Evolutionary conservation across 805 yeast species (phyloP), one percentile per base, ranked within the genome.

Genomic region (Candida hungchunana): DNA sequence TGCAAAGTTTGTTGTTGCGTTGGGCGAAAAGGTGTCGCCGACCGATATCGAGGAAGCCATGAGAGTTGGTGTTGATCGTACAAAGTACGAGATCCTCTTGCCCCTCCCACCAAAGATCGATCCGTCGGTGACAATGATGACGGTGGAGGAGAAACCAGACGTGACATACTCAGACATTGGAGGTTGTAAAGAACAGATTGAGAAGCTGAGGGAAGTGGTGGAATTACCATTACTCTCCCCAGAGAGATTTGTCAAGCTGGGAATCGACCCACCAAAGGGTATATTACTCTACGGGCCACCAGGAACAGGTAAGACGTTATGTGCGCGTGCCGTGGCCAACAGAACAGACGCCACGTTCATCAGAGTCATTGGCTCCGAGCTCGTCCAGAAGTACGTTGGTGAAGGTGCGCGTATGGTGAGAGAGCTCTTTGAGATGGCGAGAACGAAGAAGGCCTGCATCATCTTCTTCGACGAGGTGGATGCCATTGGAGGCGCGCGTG

Each of bases 361-460:
- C 46, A 81, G 98, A 56, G 98, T 93, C 36, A 93, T 93, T 67
- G 99, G 98, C 8, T 90, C 97, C 1, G 98, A 93, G 64, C 73
- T 93, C 59, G 98, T 93, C 20, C 99, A 93, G 63, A 93, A 93
- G 62, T 93, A 93, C 60, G 97, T 93, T 34, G 99, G 99, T 59
- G 99, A 93, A 67, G 99, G 99, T 67, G 98, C 98, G 5, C 79
- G 98, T 59, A 93, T 93, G 98, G 97, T 93, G 37, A 79, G 99
- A 64, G 99, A 93, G 66, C 73, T 93, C 55, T 93, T 93, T 55
- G 98, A 93, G 61, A 89, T 93, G 97, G 99, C 99, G 2, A 82
- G 98, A 60, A 84, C 97, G 24, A 93, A 93, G 64, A 89, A 90
- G 58, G 97, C 98, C 2, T 90, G 97, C 65, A 93, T 93, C 56